Conservation (phyloP, 2,329 filamentous ascomycete species). For the Parastagonospora avenae region DNA sequence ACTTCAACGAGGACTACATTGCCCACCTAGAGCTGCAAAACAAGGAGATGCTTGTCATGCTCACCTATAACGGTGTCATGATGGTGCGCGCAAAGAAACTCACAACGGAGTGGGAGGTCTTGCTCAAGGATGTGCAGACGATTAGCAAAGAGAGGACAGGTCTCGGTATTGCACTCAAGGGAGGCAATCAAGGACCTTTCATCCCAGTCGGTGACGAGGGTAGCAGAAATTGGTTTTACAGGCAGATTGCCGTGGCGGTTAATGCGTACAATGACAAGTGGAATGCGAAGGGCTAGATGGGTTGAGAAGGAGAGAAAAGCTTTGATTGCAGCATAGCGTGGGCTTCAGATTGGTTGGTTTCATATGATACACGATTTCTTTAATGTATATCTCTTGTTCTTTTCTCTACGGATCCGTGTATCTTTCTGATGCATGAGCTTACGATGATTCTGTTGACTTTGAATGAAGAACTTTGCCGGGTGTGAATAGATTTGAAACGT, state of each 20-base stretch:
- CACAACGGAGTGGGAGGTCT: constrained; percentile 93
- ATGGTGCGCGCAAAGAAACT: constrained; percentile 86
- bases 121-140: constrained; percentile 93
- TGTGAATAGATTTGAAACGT: too few species aligned
- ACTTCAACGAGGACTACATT: constrained; percentile 97
- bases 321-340: constrained; percentile 2
- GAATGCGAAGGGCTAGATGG: constrained; percentile 62
- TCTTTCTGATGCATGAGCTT: too few species aligned
- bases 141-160: constrained; percentile 97
- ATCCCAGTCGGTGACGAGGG: constrained; percentile 92
- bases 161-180: constrained; percentile 84
- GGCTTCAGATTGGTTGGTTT: constrained; percentile 1
- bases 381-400: not conserved
- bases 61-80: constrained; percentile 73
- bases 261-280: constrained; percentile 72
- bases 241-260: constrained; percentile 68
- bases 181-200: constrained; percentile 91
- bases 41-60: constrained; percentile 81
- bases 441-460: too few species aligned
- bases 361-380: not conserved
- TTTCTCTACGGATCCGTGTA: not conserved
- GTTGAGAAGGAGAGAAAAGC: not conserved
- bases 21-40: constrained; percentile 90
- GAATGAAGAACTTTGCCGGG: too few species aligned
- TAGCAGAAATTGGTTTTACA: constrained; percentile 68